These are phyloP conservation scores for Tricholoma matsutake DNA, from an alignment of 768 basidiomycete species.

Conservation along the genomic window DNA sequence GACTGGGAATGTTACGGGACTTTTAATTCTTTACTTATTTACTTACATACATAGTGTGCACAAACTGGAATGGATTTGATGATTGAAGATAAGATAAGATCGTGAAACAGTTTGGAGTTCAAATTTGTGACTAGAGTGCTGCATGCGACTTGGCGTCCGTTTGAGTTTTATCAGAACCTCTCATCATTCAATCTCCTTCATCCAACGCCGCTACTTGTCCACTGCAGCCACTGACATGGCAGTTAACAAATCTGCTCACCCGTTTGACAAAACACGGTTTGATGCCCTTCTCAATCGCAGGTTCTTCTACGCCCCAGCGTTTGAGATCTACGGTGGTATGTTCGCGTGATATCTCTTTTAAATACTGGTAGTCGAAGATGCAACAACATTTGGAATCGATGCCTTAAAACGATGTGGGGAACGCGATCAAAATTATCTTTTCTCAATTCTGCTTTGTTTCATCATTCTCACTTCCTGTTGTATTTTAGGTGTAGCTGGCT, in stretches of 20 bases:
- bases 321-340: slow-evolving; percentile 97
- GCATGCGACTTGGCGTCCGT: slow-evolving; percentile 17
- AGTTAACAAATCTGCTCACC: slow-evolving; percentile 80
- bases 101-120: neutral
- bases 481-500: slow-evolving; percentile 81
- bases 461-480: neutral
- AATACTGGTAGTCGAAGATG: neutral
- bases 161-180: slow-evolving; percentile 11
- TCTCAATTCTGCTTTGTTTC: neutral
- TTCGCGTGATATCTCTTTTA: slow-evolving; percentile 10
- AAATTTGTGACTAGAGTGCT: slow-evolving; percentile 12
- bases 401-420: neutral
- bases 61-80: too few species aligned
- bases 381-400: neutral
- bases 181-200: slow-evolving; percentile 8
- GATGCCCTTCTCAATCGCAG: slow-evolving; percentile 85
- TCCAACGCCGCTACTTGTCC: slow-evolving; percentile 9
- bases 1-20: neutral
- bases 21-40: too few species aligned
- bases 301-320: slow-evolving; percentile 98
- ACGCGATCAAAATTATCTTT: neutral
- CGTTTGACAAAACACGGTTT: slow-evolving; percentile 83
- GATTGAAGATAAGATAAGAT: neutral
- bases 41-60: too few species aligned
- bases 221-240: slow-evolving; percentile 16